Percentiles rank a stretch among this genome's conserved stretches.
Evolutionary conservation across 2,329 filamentous ascomycete genomes (phyloP).

Genomic region (Madurella fahalii): DNA sequence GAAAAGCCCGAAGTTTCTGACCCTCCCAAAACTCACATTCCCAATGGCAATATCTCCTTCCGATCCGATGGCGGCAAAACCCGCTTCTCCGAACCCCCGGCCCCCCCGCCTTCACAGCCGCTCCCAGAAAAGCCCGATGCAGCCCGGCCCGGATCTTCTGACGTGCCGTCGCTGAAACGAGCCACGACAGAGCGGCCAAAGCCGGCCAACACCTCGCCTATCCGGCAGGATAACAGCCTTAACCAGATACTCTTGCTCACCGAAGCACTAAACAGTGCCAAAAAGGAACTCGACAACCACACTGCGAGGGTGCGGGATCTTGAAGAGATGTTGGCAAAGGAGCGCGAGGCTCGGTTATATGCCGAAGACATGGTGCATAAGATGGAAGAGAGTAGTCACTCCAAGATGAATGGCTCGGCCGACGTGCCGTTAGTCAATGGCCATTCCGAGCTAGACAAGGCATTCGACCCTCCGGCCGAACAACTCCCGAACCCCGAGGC

Average conservation of each 20-base stretch:
- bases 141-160: conserved; percentile 38
- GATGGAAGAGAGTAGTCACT: conserved; percentile 54
- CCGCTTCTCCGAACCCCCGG: conserved; percentile 87
- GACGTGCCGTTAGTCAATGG: conserved; percentile 33
- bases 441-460: conserved; percentile 41
- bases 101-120: conserved; percentile 88
- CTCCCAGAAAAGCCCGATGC: conserved; percentile 88
- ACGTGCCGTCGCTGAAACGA: conserved; percentile 64
- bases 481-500: conserved; percentile 23
- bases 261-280: conserved; percentile 77
- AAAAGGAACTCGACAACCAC: conserved; percentile 83
- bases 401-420: conserved; percentile 37
- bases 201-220: conserved; percentile 52
- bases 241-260: conserved; percentile 81
- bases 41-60: conserved; percentile 52
- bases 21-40: conserved; percentile 42
- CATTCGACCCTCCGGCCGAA: conserved; percentile 43
- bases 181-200: conserved; percentile 72
- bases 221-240: conserved; percentile 51
- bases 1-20: conserved; percentile 50
- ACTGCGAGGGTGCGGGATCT: conserved; percentile 73
- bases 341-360: conserved; percentile 74
- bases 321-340: conserved; percentile 71
- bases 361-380: conserved; percentile 78
- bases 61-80: conserved; percentile 69